Evolutionary conservation across 768 basidiomycete genomes (phyloP).

Genomic region (Rubroboletus pulcherrimus): DNA sequence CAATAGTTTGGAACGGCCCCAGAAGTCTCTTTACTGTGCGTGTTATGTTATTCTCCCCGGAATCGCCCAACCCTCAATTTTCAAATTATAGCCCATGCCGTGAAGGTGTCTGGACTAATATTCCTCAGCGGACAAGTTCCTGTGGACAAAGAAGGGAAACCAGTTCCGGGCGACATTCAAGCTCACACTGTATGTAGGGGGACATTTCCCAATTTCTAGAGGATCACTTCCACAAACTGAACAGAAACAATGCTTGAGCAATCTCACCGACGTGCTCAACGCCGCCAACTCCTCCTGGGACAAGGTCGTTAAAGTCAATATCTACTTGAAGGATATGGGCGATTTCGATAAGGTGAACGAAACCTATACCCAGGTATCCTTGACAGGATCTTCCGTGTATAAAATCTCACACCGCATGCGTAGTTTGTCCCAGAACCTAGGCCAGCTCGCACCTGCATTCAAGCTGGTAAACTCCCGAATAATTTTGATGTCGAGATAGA

Average conservation of each 20-base stretch:
- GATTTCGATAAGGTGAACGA: slow-evolving; percentile 56
- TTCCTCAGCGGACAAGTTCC: slow-evolving; percentile 63
- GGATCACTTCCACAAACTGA: not conserved
- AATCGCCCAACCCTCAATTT: not conserved
- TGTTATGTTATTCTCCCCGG: not conserved
- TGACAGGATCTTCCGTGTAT: not conserved
- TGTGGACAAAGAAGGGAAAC: slow-evolving; percentile 41
- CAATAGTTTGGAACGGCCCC: slow-evolving; percentile 45
- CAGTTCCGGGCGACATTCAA: slow-evolving; percentile 54
- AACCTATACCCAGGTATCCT: slow-evolving; percentile 48
- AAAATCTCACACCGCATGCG: not conserved
- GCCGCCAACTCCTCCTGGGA: slow-evolving; percentile 59
- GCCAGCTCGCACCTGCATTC: slow-evolving; percentile 74
- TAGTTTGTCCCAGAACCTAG: slow-evolving; percentile 53
- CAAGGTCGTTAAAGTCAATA: slow-evolving; percentile 54
- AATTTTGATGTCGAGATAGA: slow-evolving; percentile 77
- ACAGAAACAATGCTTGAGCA: slow-evolving; percentile 55
- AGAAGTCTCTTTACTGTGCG: slow-evolving; percentile 13
- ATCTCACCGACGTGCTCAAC: slow-evolving; percentile 50
- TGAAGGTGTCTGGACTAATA: slow-evolving; percentile 54
- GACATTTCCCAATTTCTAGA: not conserved
- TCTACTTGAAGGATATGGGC: slow-evolving; percentile 60
- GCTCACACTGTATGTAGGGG: slow-evolving; percentile 51
- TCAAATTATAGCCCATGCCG: slow-evolving; percentile 45
- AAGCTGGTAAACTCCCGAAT: slow-evolving; percentile 62